Conservation (phyloP, 2,329 filamentous ascomycete species). For the Cladosporium sp. region DNA sequence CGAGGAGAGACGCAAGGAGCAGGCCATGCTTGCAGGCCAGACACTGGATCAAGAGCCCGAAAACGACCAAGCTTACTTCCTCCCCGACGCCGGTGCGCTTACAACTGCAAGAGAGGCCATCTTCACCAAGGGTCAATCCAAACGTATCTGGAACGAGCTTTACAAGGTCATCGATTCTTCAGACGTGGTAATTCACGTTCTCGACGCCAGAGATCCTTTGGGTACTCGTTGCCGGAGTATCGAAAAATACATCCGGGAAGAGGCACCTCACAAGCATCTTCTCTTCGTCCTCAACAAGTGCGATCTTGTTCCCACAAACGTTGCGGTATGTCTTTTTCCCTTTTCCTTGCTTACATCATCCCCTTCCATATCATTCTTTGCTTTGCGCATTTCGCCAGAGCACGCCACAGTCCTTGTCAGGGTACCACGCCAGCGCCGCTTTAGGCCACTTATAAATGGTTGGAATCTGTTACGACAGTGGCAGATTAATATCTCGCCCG, state of each 20-base stretch:
- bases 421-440: constrained; percentile 57
- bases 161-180: constrained; percentile 90
- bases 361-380: constrained; percentile 17
- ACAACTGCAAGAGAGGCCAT: constrained; percentile 59
- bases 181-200: constrained; percentile 91
- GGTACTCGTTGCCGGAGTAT: constrained; percentile 86
- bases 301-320: constrained; percentile 84
- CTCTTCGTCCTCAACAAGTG: constrained; percentile 87
- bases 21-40: constrained; percentile 43
- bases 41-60: constrained; percentile 10
- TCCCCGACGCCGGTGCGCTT: constrained; percentile 32
- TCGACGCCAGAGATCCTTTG: constrained; percentile 83
- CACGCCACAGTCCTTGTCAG: constrained; percentile 87
- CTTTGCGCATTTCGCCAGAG: constrained; percentile 27
- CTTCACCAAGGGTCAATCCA: constrained; percentile 91
- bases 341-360: constrained; percentile 9
- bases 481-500: constrained; percentile 76
- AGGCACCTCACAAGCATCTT: constrained; percentile 94
- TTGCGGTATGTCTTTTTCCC: constrained; percentile 72
- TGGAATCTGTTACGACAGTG: constrained; percentile 98
- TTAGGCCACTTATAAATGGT: constrained; percentile 59
- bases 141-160: constrained; percentile 95
- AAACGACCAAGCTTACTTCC: constrained; percentile 7
- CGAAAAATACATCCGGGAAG: constrained; percentile 88
- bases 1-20: constrained; percentile 70